phyloP scores from a whole-genome alignment of 345 rosid genomes.

The Aquilaria malaccensis region DNA sequence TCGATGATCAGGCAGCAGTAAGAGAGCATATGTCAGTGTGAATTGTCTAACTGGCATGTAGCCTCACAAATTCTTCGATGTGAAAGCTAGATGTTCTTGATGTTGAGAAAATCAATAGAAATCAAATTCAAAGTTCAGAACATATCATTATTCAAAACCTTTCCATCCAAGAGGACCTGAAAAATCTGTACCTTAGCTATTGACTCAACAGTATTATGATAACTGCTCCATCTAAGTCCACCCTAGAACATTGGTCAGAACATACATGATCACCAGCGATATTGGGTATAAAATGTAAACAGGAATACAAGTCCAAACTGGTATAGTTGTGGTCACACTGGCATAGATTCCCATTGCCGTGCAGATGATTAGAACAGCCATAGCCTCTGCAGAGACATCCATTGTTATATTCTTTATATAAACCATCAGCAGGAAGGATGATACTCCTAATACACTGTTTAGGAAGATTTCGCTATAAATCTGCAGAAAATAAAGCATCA shows the following conservation, averaged over 20 bases:
- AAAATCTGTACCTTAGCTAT: no score
- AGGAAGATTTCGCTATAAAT: conserved; percentile 39
- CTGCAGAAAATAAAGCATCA: conserved; percentile 13
- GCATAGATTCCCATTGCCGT: conserved; percentile 23
- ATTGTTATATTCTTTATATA: conserved; percentile 27
- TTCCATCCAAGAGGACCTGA: no score
- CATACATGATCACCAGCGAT: conserved; percentile 27
- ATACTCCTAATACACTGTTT: conserved; percentile 35
- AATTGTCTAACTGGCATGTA: no score
- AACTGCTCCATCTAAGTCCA: conserved; percentile 21
- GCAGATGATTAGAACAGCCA: conserved; percentile 31
- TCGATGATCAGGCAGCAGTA: no score
- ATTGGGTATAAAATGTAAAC: conserved; percentile 30
- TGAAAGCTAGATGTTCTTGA: no score
- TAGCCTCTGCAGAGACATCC: conserved; percentile 36
- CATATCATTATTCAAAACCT: neutral
- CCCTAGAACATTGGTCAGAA: conserved; percentile 28
- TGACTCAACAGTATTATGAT: no score
- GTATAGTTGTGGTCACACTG: conserved; percentile 24
- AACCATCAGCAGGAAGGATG: conserved; percentile 27
- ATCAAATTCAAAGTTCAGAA: no score
- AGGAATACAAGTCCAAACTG: conserved; percentile 29
- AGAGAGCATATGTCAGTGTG: no score
- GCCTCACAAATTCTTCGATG: no score
- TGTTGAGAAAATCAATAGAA: no score